A percentile compares a stretch with the other conserved stretches of the same genome.
These are phyloP conservation scores for Neurospora sp. DNA, from an alignment of 495 filamentous ascomycete genomes.

Conservation along the genomic window DNA sequence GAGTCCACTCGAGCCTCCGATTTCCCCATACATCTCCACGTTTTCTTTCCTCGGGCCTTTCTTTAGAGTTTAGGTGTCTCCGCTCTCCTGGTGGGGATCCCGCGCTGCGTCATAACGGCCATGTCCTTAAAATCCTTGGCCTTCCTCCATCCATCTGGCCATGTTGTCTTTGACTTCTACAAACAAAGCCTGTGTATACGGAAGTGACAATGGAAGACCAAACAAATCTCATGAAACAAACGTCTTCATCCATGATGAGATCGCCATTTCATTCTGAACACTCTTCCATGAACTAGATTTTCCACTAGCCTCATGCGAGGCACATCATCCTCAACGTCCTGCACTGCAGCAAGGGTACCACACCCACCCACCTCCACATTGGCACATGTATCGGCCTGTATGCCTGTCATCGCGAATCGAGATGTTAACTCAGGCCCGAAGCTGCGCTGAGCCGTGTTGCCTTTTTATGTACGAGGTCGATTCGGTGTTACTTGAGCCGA, in stretches of 20 bases:
- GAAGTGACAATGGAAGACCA: not conserved
- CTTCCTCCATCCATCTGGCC: not conserved
- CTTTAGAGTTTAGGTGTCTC: not conserved
- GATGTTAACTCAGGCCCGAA: not conserved
- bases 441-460: not conserved
- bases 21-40: not conserved
- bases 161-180: not conserved
- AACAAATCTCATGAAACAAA: not conserved
- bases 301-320: not conserved
- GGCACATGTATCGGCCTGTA: not conserved
- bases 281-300: not conserved
- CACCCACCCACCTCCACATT: not conserved
- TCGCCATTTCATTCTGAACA: not conserved
- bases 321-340: not conserved
- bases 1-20: not conserved
- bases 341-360: not conserved
- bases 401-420: not conserved
- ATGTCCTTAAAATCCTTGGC: not conserved
- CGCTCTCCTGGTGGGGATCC: not conserved
- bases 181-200: not conserved
- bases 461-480: not conserved
- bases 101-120: not conserved
- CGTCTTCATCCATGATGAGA: not conserved
- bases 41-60: not conserved
- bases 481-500: not conserved